Evolutionary conservation across 306 rosid genomes (phyloP).

Genomic region (Glycine latifolia): DNA sequence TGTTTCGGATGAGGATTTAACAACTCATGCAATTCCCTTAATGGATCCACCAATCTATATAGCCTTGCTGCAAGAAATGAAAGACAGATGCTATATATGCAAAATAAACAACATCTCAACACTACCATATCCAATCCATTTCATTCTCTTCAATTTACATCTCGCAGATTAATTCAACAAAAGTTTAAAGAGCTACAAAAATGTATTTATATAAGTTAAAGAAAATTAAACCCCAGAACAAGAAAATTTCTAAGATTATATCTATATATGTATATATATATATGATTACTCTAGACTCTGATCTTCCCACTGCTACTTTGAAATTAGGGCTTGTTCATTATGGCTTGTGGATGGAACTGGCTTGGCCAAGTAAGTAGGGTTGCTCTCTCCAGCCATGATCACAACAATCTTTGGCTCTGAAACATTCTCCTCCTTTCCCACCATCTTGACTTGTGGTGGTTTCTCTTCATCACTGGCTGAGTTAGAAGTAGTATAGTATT

Average conservation of each 20-base stretch:
- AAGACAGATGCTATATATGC: neutral
- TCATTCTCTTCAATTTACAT: neutral
- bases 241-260: neutral
- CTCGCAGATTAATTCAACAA: neutral
- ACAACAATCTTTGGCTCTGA: conserved; percentile 67
- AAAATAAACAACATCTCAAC: neutral
- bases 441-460: conserved; percentile 25
- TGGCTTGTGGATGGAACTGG: conserved; percentile 49
- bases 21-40: neutral
- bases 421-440: neutral
- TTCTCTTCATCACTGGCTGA: conserved; percentile 41
- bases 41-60: neutral
- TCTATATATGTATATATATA: no score
- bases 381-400: conserved; percentile 81
- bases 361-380: conserved; percentile 76
- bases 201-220: neutral
- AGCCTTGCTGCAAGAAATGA: neutral
- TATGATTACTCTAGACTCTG: neutral
- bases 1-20: neutral
- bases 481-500: conserved; percentile 14
- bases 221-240: neutral
- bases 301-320: no score
- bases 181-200: neutral
- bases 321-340: neutral
- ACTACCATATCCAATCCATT: neutral